Conservation (phyloP, 2,329 filamentous ascomycete species). For the Penicillium polonicum region DNA sequence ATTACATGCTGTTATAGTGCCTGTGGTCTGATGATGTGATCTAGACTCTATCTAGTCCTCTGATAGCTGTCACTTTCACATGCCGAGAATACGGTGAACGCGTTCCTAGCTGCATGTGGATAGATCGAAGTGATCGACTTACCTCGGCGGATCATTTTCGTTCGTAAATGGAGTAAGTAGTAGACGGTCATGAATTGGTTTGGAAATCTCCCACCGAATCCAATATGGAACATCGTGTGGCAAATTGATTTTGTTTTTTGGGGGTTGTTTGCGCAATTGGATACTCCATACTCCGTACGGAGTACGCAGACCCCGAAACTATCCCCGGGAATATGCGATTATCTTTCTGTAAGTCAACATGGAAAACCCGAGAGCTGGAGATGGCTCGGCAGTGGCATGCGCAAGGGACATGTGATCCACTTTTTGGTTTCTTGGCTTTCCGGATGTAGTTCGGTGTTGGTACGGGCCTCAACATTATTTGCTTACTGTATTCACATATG, state of each 20-base stretch:
- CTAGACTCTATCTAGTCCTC: neutral
- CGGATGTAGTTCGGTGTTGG: neutral
- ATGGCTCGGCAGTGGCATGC: slow-evolving; percentile 2
- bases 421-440: neutral
- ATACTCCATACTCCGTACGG: neutral
- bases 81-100: slow-evolving; percentile 9
- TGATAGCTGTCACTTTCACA: slow-evolving; percentile 11
- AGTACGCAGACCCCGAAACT: neutral
- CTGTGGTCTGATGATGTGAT: neutral
- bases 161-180: slow-evolving; percentile 2
- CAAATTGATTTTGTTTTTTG: slow-evolving; percentile 7
- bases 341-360: neutral
- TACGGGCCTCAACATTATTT: neutral
- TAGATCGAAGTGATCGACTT: slow-evolving; percentile 11
- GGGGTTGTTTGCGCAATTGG: neutral
- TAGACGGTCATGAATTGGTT: neutral
- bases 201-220: neutral
- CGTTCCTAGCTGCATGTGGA: slow-evolving; percentile 5
- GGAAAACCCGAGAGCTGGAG: neutral
- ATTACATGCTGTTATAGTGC: neutral
- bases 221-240: slow-evolving; percentile 3
- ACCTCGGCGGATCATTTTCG: slow-evolving; percentile 27
- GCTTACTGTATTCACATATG: neutral
- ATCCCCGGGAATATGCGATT: neutral
- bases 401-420: slow-evolving; percentile 6